These are phyloP conservation scores for Linderina pennispora DNA, from an alignment of 192 early-diverging fungal species.

Conservation along the genomic window DNA sequence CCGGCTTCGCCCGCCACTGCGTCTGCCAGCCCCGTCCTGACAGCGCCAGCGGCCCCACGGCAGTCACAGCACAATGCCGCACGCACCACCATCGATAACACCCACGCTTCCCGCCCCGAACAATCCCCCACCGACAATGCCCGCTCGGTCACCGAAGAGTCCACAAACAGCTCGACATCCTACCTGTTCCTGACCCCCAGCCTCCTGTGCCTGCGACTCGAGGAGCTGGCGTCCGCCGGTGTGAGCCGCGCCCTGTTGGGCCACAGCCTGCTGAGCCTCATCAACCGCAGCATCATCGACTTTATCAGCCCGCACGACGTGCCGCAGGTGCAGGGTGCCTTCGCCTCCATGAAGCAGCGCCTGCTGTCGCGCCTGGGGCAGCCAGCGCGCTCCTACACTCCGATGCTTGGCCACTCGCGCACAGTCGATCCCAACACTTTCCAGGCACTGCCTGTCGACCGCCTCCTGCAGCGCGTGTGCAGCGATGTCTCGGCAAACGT, in stretches of 20 bases:
- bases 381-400: no score
- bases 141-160: no score
- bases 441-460: slow-evolving; percentile 29
- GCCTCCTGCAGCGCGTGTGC: slow-evolving; percentile 29
- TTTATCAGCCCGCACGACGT: slow-evolving; percentile 35
- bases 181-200: slow-evolving; percentile 35
- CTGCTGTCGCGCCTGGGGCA: slow-evolving; percentile 14
- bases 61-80: no score
- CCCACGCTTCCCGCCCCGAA: no score
- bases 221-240: slow-evolving; percentile 12
- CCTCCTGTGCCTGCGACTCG: slow-evolving; percentile 34
- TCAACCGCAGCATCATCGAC: slow-evolving; percentile 40
- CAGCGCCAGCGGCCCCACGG: slow-evolving; percentile 5
- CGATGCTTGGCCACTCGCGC: no score
- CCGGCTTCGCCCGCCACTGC: neutral
- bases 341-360: slow-evolving; percentile 7
- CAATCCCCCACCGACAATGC: no score
- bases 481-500: slow-evolving; percentile 7
- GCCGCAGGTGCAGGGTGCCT: slow-evolving; percentile 6
- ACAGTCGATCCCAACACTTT: slow-evolving; percentile 33
- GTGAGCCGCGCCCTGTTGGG: slow-evolving; percentile 18
- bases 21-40: neutral
- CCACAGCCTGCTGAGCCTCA: slow-evolving; percentile 34
- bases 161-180: slow-evolving; percentile 3
- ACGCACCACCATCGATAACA: no score